phyloP scores from a whole-genome alignment of 768 basidiomycete species.

The Hirschioporus abietinus region DNA sequence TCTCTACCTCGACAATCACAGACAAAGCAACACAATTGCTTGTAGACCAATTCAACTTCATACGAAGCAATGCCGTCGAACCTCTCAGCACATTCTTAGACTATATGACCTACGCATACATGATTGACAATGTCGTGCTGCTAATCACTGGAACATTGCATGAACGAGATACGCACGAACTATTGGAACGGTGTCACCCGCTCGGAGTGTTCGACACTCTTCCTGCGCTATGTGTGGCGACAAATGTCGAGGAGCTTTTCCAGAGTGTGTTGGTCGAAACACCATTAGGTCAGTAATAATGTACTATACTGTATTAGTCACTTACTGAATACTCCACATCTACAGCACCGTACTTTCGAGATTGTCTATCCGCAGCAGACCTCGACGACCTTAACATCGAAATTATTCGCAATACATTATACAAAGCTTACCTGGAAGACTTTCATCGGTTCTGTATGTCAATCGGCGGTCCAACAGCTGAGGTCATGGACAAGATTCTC shows the following conservation, averaged over 20 bases:
- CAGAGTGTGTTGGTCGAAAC: constrained; percentile 97
- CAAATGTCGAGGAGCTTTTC: constrained; percentile 97
- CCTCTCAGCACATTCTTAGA: constrained; percentile 91
- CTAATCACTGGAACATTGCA: constrained; percentile 96
- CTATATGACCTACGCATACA: constrained; percentile 97
- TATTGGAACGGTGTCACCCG: constrained; percentile 94
- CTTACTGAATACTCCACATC: background rate
- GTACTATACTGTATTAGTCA: background rate
- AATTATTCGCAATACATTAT: constrained; percentile 98
- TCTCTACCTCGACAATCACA: constrained; percentile 92
- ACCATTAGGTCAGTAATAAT: constrained; percentile 71
- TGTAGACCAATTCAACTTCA: constrained; percentile 95
- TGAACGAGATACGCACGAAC: constrained; percentile 94
- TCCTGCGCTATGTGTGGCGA: constrained; percentile 98
- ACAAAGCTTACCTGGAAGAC: constrained; percentile 98
- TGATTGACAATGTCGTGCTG: constrained; percentile 99
- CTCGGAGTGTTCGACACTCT: constrained; percentile 97
- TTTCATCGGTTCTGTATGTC: constrained; percentile 81
- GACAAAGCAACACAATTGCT: constrained; percentile 94
- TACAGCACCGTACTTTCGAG: constrained; percentile 91
- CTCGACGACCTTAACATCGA: constrained; percentile 99
- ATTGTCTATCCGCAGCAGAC: constrained; percentile 91
- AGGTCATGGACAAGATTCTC: constrained; percentile 89
- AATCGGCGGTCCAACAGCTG: constrained; percentile 79
- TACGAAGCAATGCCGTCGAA: constrained; percentile 85